Base-by-base conservation (phyloP, 1,284 basidiomycete species). In the Filobasidium uniguttulatum region DNA sequence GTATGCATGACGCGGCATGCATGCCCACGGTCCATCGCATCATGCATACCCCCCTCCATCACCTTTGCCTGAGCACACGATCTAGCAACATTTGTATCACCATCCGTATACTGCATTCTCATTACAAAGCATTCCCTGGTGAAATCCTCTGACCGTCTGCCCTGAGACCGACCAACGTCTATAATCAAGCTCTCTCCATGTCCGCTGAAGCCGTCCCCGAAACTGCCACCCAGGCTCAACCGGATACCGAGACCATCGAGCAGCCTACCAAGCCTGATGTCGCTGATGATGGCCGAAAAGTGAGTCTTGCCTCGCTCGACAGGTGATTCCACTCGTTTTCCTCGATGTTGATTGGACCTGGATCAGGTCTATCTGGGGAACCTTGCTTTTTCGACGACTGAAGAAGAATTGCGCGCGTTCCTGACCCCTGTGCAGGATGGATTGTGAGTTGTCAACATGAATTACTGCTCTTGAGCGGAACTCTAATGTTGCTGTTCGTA, bases 281-380 rank as follows among this genome's bases (percentile, higher is more conserved):
- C 28, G 36, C 28, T 33, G 26, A 46, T 19, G 28, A 23, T 22
- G 31, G 31, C 8, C 28, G 31, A 30, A 46, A 46, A 25, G 44
- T 46, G 14, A 12, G 41, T 9, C 20, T 14, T 22, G 31, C n/a
- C n/a, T n/a, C 20, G 15, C n/a, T 41, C 22, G 20, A 41, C 38
- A 41, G 10, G n/a, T 10, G 31, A 33, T n/a, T n/a, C 31, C 31
- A 41, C 38, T 5, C 38, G n/a, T 8, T 41, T 41, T 41, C n/a
- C n/a, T n/a, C n/a, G n/a, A n/a, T n/a, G n/a, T n/a, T n/a, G n/a
- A n/a, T n/a, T n/a, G n/a, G n/a, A n/a, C n/a, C n/a, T n/a, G n/a
- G 19, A 5, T 8, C 46, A 70, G 68, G 64, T 70, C 52, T 65
- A 67, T 59, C 56, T 70, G 44, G 68, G 67, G 29, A 70, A 70